A percentile compares a stretch with the other conserved stretches of the same genome.
phyloP scores from a whole-genome alignment of 2,329 filamentous ascomycete genomes.

The Ophiostoma novo-ulmi region DNA sequence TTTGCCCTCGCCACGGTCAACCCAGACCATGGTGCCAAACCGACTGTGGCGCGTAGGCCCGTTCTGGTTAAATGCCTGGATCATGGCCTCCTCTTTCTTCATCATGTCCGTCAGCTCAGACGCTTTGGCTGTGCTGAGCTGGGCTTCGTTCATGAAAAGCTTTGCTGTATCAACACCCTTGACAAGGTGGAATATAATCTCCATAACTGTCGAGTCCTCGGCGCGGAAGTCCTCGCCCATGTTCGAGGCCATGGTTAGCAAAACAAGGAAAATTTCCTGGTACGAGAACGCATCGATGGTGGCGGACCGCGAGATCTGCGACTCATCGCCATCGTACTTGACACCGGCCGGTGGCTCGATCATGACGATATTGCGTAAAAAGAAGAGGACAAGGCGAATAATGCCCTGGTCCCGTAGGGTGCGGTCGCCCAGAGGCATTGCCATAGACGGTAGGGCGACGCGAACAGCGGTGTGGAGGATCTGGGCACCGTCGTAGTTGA shows the following conservation, averaged over 20 bases:
- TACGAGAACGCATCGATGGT: conserved; percentile 84
- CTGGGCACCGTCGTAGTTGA: conserved; percentile 72
- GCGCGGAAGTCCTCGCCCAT: conserved; percentile 89
- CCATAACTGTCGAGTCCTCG: conserved; percentile 84
- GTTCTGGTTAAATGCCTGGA: conserved; percentile 68
- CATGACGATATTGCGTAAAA: conserved; percentile 82
- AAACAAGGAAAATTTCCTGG: conserved; percentile 81
- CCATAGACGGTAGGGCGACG: conserved; percentile 80
- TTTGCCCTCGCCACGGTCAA: conserved; percentile 79
- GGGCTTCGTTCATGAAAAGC: conserved; percentile 75
- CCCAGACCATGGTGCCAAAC: conserved; percentile 96
- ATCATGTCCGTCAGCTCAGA: conserved; percentile 71
- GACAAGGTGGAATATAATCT: conserved; percentile 85
- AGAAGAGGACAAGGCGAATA: conserved; percentile 83
- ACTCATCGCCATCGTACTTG: conserved; percentile 79
- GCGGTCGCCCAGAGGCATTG: conserved; percentile 68
- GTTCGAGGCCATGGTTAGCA: conserved; percentile 84
- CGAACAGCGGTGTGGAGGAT: conserved; percentile 78
- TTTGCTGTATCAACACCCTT: conserved; percentile 82
- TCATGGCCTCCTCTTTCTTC: conserved; percentile 77
- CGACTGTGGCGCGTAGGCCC: conserved; percentile 84
- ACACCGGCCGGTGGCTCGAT: conserved; percentile 70
- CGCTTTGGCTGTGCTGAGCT: conserved; percentile 62
- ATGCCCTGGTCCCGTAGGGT: conserved; percentile 80
- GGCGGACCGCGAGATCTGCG: conserved; percentile 79